Conservation (phyloP, 768 basidiomycete genomes). For the Podaxis sp. region DNA sequence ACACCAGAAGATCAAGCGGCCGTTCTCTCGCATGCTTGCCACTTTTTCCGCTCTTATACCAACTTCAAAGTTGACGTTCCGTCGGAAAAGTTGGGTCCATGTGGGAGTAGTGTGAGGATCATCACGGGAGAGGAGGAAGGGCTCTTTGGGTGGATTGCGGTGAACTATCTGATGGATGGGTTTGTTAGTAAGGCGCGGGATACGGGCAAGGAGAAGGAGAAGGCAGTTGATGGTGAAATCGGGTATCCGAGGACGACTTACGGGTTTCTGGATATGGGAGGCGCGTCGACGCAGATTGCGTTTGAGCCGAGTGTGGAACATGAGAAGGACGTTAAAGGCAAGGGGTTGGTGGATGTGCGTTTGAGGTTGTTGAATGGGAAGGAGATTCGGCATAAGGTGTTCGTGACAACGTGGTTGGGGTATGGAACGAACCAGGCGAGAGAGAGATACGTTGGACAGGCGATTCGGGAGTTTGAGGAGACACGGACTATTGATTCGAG, state of each 20-base stretch:
- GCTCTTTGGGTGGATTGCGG: conserved; percentile 97
- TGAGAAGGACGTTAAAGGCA: conserved; percentile 53
- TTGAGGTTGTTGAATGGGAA: conserved; percentile 80
- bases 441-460: conserved; percentile 82
- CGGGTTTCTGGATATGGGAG: conserved; percentile 99
- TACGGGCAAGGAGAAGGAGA: conserved; percentile 8
- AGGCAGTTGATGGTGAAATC: conserved; percentile 36
- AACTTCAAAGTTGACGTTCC: conserved; percentile 73
- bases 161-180: conserved; percentile 98
- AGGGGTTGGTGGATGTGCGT: conserved; percentile 76
- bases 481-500: conserved; percentile 31
- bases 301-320: conserved; percentile 82
- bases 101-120: conserved; percentile 89
- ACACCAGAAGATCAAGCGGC: conserved; percentile 63
- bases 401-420: conserved; percentile 98
- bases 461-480: conserved; percentile 57
- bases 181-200: conserved; percentile 47
- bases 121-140: conserved; percentile 99
- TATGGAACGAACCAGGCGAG: conserved; percentile 98
- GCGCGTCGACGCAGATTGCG: conserved; percentile 97
- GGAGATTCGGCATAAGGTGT: conserved; percentile 89
- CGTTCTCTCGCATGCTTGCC: conserved; percentile 77
- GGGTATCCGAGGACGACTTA: conserved; percentile 66
- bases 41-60: conserved; percentile 72
- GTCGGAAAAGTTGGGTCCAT: conserved; percentile 66